Conservation (phyloP, 2,329 filamentous ascomycete species). For the Fusarium sp. region DNA sequence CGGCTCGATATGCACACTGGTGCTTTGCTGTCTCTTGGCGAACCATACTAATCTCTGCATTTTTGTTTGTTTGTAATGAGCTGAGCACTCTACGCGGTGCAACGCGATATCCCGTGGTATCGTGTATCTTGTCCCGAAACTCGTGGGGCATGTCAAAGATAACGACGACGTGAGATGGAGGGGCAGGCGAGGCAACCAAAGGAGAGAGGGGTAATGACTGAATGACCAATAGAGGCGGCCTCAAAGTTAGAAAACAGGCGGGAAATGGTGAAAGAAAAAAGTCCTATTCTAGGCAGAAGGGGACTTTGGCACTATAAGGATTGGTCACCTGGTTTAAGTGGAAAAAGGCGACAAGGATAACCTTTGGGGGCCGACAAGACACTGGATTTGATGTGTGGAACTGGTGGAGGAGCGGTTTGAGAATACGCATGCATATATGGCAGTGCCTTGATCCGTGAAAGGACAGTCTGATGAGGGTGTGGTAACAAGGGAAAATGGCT, state of each 20-base stretch:
- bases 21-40: conserved; percentile 20
- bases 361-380: conserved; percentile 8
- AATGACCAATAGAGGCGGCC: conserved; percentile 19
- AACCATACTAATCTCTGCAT: neutral
- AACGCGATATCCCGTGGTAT: conserved; percentile 35
- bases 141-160: conserved; percentile 12
- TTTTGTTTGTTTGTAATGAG: neutral
- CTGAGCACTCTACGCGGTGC: conserved; percentile 15
- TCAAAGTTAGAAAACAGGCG: conserved; percentile 25
- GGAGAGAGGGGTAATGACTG: conserved; percentile 12
- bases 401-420: conserved; percentile 25
- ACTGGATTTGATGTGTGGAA: conserved; percentile 14
- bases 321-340: conserved; percentile 30
- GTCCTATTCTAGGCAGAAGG: conserved; percentile 36
- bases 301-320: conserved; percentile 25
- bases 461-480: conserved; percentile 9
- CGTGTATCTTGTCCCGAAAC: conserved; percentile 18
- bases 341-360: conserved; percentile 19
- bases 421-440: conserved; percentile 15
- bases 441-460: conserved; percentile 18
- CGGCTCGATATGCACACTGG: neutral
- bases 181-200: conserved; percentile 25
- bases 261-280: conserved; percentile 10
- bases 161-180: conserved; percentile 17
- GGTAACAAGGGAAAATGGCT: conserved; percentile 7